A percentile compares a stretch with the other conserved stretches of the same genome.
Evolutionary conservation across 441 rosid genomes (phyloP).

Genomic region (Erodium texanum): DNA sequence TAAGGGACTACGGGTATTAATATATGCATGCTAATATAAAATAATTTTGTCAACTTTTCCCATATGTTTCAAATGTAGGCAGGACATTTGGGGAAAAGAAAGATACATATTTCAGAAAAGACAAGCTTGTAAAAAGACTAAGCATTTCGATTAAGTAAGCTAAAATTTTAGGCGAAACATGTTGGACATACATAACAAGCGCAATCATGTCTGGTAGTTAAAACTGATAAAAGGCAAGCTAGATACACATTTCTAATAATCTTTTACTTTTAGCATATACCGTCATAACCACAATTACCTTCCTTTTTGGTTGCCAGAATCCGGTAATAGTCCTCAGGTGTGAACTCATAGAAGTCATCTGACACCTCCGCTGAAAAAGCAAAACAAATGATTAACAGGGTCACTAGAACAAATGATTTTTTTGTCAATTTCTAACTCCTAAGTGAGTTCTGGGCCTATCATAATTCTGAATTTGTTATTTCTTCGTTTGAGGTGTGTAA

Average conservation of each 20-base stretch:
- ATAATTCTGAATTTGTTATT: neutral
- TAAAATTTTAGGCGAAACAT: neutral
- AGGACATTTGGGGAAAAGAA: neutral
- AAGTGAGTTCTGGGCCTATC: constrained; percentile 7
- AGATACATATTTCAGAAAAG: neutral
- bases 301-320: constrained; percentile 47
- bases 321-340: constrained; percentile 67
- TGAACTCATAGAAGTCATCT: constrained; percentile 78
- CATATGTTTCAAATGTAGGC: neutral
- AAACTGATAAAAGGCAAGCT: neutral
- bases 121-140: neutral
- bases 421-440: neutral
- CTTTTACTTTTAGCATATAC: neutral
- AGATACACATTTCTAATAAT: neutral
- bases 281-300: constrained; percentile 21
- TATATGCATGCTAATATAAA: neutral
- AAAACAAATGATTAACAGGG: constrained; percentile 5
- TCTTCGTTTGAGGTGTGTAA: neutral
- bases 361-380: constrained; percentile 39
- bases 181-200: neutral
- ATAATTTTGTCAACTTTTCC: neutral
- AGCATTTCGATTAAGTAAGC: neutral
- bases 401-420: neutral
- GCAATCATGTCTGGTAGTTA: neutral
- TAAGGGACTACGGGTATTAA: neutral